A percentile compares a stretch with the other conserved stretches of the same genome.
Conservation (phyloP, 1,284 basidiomycete genomes). For the Sporisorium scitamineum region DNA sequence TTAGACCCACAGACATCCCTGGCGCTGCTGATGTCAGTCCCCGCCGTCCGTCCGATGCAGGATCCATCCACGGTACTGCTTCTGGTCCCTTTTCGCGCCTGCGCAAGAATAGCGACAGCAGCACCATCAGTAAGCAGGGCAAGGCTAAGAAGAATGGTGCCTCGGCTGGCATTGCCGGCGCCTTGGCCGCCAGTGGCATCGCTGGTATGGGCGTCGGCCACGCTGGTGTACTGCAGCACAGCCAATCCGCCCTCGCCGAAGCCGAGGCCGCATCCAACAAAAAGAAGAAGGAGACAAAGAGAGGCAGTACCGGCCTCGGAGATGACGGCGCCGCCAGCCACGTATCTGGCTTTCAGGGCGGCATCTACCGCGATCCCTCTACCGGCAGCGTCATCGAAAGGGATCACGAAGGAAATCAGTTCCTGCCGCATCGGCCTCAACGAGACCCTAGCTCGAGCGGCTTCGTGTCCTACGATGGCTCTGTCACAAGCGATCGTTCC, state of each 20-base stretch:
- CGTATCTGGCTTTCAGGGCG: slow-evolving; percentile 39
- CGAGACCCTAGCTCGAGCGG: slow-evolving; percentile 42
- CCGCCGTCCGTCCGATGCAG: slow-evolving; percentile 39
- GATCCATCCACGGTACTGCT: slow-evolving; percentile 11
- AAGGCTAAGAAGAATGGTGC: slow-evolving; percentile 33
- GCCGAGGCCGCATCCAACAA: slow-evolving; percentile 10
- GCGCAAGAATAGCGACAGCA: slow-evolving; percentile 53
- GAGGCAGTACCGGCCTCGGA: neutral
- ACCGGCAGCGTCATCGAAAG: slow-evolving; percentile 52
- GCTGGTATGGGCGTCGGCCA: slow-evolving; percentile 61
- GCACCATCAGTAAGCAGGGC: slow-evolving; percentile 29
- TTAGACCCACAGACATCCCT: slow-evolving; percentile 31
- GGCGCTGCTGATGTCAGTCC: slow-evolving; percentile 20
- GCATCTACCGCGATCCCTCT: slow-evolving; percentile 55
- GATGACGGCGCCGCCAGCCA: slow-evolving; percentile 9
- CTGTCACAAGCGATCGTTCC: slow-evolving; percentile 45
- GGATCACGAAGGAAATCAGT: slow-evolving; percentile 40
- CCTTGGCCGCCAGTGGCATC: slow-evolving; percentile 58
- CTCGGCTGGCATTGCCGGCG: slow-evolving; percentile 57
- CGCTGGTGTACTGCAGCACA: slow-evolving; percentile 30
- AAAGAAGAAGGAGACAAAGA: slow-evolving; percentile 28
- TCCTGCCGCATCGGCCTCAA: slow-evolving; percentile 14
- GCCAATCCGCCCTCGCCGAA: slow-evolving; percentile 34
- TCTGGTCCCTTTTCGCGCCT: slow-evolving; percentile 33
- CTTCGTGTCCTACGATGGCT: slow-evolving; percentile 50